Conservation (phyloP, 2,329 filamentous ascomycete genomes). For the Ramularia collo-cygni region DNA sequence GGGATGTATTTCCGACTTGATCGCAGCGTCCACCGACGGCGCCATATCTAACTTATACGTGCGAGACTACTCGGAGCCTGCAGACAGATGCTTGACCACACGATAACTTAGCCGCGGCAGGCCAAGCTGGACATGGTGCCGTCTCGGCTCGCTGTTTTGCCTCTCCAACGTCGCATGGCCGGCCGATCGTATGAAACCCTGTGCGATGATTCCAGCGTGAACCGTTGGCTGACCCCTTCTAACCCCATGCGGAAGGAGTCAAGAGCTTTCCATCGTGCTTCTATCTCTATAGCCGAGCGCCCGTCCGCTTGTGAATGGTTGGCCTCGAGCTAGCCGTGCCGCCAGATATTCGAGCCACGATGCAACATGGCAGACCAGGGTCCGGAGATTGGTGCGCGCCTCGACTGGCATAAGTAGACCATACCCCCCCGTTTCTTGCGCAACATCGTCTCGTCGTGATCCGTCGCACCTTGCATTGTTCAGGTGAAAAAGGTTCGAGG, state of each 20-base stretch:
- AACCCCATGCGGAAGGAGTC: conserved; percentile 3
- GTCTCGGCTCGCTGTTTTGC: not conserved
- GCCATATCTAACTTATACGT: not conserved
- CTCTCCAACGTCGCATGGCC: conserved; percentile 1
- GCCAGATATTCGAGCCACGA: not conserved
- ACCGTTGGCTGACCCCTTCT: not conserved
- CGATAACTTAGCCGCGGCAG: not conserved
- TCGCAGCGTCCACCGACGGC: not conserved
- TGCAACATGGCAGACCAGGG: not conserved
- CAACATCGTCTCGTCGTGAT: not conserved
- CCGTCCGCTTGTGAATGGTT: conserved; percentile 1
- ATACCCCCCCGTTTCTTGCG: not conserved
- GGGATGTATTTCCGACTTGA: not conserved
- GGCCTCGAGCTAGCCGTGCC: conserved; percentile 2
- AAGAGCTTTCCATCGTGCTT: conserved; percentile 6
- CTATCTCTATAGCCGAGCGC: not conserved
- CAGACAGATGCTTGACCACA: not conserved
- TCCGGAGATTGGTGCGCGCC: not conserved
- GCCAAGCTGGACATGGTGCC: not conserved
- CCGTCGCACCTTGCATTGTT: conserved; percentile 4
- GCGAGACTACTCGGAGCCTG: not conserved
- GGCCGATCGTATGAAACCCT: conserved; percentile 1
- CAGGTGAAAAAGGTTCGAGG: conserved; percentile 4
- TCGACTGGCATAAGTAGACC: not conserved
- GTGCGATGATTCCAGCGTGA: not conserved